Evolutionary conservation across 495 filamentous ascomycete genomes (phyloP).

Genomic region (Aspergillus indologenus): DNA sequence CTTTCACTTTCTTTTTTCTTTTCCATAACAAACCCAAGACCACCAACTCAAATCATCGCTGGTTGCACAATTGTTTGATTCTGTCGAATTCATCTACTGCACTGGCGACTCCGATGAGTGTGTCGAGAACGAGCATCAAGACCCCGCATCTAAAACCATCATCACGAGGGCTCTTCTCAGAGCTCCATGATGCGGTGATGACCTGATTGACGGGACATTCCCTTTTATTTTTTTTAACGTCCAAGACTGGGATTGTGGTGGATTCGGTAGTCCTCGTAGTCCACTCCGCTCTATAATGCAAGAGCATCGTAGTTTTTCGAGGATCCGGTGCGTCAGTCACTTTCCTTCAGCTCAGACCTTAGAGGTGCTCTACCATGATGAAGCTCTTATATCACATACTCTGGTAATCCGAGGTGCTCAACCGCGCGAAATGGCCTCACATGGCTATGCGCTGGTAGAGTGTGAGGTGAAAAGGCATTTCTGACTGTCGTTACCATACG

Average conservation of each 20-base stretch:
- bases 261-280: not conserved
- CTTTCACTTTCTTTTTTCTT: conserved; percentile 21
- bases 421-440: conserved; percentile 49
- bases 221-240: conserved; percentile 10
- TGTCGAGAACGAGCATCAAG: conserved; percentile 67
- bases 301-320: not conserved
- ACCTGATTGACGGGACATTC: conserved; percentile 85
- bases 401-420: conserved; percentile 79
- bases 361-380: conserved; percentile 46
- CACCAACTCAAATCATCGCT: conserved; percentile 94
- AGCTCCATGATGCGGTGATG: conserved; percentile 98
- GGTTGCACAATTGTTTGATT: conserved; percentile 48
- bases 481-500: conserved; percentile 45
- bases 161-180: conserved; percentile 79
- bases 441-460: conserved; percentile 55
- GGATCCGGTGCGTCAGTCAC: conserved; percentile 12
- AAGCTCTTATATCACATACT: conserved; percentile 53
- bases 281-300: not conserved
- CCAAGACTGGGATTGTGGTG: not conserved
- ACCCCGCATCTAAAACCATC: conserved; percentile 98
- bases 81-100: conserved; percentile 50
- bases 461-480: conserved; percentile 69
- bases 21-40: conserved; percentile 62
- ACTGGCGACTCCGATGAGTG: conserved; percentile 85
- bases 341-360: not conserved